A percentile compares a stretch with the other conserved stretches of the same genome.
These are phyloP conservation scores for Capsaspora owczarzaki DNA, from an alignment of 78 protist genomes.

Conservation along the genomic window DNA sequence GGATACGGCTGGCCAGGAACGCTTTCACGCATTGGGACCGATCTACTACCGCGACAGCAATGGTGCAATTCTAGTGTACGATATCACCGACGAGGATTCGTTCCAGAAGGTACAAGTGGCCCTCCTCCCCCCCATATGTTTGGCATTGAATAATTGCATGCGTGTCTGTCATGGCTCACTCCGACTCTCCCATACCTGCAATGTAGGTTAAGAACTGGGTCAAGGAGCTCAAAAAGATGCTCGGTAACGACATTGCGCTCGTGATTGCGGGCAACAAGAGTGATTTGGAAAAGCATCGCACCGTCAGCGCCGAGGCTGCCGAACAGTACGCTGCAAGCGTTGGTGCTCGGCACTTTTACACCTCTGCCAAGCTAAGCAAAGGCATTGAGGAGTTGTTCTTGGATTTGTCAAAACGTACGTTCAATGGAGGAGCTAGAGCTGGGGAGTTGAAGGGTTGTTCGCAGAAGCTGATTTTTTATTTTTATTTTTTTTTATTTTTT, in stretches of 20 bases:
- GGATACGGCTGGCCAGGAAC: conserved; percentile 70
- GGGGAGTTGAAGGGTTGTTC: not conserved
- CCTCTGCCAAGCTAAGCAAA: conserved; percentile 69
- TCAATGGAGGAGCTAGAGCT: too few relatives aligned
- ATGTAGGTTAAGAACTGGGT: conserved; percentile 67
- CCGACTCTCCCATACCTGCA: too few relatives aligned
- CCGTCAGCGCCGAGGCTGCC: conserved; percentile 11
- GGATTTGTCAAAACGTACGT: conserved; percentile 53
- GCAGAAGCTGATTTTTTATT: not conserved
- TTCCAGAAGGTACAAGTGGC: conserved; percentile 44
- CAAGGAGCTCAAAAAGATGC: conserved; percentile 72
- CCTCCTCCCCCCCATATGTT: not conserved
- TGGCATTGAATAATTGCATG: not conserved
- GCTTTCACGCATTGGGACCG: conserved; percentile 89
- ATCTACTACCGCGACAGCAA: conserved; percentile 87
- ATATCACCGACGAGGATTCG: conserved; percentile 79
- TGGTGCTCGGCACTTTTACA: conserved; percentile 72
- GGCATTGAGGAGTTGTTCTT: conserved; percentile 71
- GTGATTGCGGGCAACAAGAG: conserved; percentile 78
- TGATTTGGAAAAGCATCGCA: conserved; percentile 63
- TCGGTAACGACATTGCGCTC: conserved; percentile 68
- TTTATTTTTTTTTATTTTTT: not conserved
- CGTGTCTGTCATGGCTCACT: not conserved
- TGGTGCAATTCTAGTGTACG: conserved; percentile 88
- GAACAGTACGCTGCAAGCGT: conserved; percentile 58